Base-by-base conservation (phyloP, 2,329 filamentous ascomycete genomes). In the Coleophoma crateriformis region DNA sequence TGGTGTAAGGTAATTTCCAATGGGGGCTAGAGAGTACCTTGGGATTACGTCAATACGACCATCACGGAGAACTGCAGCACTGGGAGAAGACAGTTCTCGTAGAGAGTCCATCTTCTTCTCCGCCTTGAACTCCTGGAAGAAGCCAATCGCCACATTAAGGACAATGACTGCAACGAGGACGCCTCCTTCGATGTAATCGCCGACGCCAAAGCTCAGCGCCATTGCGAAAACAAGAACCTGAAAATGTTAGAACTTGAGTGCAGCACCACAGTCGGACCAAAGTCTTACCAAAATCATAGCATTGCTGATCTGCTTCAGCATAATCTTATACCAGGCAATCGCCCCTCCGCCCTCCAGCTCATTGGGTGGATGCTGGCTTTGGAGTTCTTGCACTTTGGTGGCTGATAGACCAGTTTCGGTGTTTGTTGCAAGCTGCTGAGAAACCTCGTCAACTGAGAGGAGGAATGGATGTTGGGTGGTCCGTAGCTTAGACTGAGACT, bases 301-400 rank as follows among this genome's bases (percentile, higher is more conserved):
- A 72, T 90, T 90, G 63, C 83, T 79, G 19, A 89, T 67, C 65
- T 90, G 87, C 59, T 85, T 84, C 50, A 86, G 70, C 43, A 90
- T 70, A 39, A 90, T 88, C 59, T 84, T 90, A 60, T 83, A 73
- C 85, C 83, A 76, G 62, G 78, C 79, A 44, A 90, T 82, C 27
- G 79, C 79, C 27, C 78, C 81, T 17, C 77, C 83, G 17, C 88
- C 79, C 41, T 88, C 81, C 17, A 90, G 74, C 62, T 88, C 84
- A 69, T 90, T 90, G 15, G 68, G 72, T 45, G 85, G 84, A 62
- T 85, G 82, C 51, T 77, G 73, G 19, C 76, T 67, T 49, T 82
- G 75, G 20, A 85, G 71, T 49, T 79, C 67, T 46, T 73, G 65
- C 19, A 87, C 85, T 61, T 86, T 78, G 8, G 69, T 65, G 14